Percentiles rank a stretch among this genome's conserved stretches.
phyloP scores from a whole-genome alignment of 2,329 filamentous ascomycete genomes.

The Stagonosporopsis tanaceti region DNA sequence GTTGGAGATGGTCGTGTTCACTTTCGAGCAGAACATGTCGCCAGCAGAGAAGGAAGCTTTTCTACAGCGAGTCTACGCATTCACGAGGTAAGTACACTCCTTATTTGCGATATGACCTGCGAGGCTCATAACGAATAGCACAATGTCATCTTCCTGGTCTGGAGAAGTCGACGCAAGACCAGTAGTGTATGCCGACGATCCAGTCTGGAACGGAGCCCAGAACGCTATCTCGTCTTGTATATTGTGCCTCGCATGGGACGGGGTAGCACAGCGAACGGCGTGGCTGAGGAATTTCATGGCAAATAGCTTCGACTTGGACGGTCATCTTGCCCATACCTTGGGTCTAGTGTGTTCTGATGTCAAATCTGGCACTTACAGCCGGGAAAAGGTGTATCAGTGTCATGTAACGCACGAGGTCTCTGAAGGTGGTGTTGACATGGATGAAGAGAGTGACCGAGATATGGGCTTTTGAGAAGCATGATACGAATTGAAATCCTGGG shows the following conservation, averaged over 20 bases:
- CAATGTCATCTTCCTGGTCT: slow-evolving; percentile 11
- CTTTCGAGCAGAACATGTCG: neutral
- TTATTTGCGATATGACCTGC: neutral
- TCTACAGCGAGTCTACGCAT: neutral
- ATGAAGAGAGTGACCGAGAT: slow-evolving; percentile 5
- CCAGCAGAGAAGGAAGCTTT: slow-evolving; percentile 1
- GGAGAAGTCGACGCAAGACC: neutral
- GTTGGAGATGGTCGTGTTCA: slow-evolving; percentile 4
- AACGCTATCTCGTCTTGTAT: neutral
- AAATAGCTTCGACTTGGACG: slow-evolving; percentile 2
- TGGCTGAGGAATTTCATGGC: slow-evolving; percentile 16
- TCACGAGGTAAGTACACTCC: neutral
- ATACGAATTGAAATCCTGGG: neutral
- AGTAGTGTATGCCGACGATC: slow-evolving; percentile 3
- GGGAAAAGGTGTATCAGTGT: neutral
- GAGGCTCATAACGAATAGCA: neutral
- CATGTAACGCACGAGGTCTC: neutral
- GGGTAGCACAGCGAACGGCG: slow-evolving; percentile 5
- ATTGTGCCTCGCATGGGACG: slow-evolving; percentile 12
- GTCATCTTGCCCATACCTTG: slow-evolving; percentile 3
- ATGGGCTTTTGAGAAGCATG: slow-evolving; percentile 2
- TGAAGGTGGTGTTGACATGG: neutral
- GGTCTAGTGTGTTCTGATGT: neutral
- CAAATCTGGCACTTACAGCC: neutral
- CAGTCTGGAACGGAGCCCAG: neutral